Evolutionary conservation across 2,329 filamentous ascomycete species (phyloP), one percentile per base, ranked within the genome.

Genomic region (Cladobotryum protrusum): DNA sequence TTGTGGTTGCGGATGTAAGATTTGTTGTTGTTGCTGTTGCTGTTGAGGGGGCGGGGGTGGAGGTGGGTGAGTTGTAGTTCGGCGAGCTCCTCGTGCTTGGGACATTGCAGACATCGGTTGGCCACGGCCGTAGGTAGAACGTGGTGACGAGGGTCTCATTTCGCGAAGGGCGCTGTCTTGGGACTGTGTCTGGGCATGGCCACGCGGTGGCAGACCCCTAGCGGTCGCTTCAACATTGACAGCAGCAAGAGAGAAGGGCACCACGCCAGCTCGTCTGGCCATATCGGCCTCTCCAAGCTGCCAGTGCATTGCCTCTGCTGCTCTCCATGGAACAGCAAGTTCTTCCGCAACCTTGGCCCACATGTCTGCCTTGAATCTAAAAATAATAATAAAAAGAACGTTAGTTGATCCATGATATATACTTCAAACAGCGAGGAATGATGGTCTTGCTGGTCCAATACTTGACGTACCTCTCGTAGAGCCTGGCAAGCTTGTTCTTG

Each of bases 241-340:
- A 45, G 77, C 72, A 46, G 83, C 82, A 29, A 89, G 73, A 3
- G 84, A 82, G 68, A 96, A 96, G 1, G 92, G 89, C 7, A 87
- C 85, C 35, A 93, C 89, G 41, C 93, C 93, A 39, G 92, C 92
- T 52, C 92, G 85, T 54, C 87, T 82, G 43, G 91, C 91, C 89
- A 99, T 97, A 61, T 97, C 93, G 59, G 84, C 76, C 66, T 96
- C 89, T 55, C 92, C 92, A 49, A 99, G 77, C 63, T 95, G 87
- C 92, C 93, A 99, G 70, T 97, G 93, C 91, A 96, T 96, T 4
- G 89, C 91, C 70, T 99, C 92, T 43, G 89, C 92, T 15, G 93
- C 90, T 62, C 93, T 81, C 92, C 92, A 97, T 34, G 92, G 93
- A 50, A 96, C 85, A 29, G 84, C 85, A 85, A 99, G 92, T 69